Evolutionary conservation across 129 eudicot genomes (phyloP).

Genomic region (Lactuca sativa): DNA sequence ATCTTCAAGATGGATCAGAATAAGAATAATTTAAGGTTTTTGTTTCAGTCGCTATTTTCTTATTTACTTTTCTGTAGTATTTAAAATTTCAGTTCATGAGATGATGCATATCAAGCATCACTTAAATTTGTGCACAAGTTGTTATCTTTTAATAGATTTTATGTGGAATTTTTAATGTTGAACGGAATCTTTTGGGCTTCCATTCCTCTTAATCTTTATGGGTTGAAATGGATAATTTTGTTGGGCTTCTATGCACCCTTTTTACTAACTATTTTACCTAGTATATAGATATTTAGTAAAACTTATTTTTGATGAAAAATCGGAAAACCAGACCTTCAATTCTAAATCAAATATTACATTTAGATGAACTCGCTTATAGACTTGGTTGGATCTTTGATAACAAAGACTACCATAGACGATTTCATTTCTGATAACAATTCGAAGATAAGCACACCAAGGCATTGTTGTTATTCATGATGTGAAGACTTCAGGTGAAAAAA

Average conservation of each 20-base stretch:
- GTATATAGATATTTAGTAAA: no score
- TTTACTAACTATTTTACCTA: background rate
- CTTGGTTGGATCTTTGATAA: no score
- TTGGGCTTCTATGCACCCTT: background rate
- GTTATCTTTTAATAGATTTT: slow-evolving; percentile 22
- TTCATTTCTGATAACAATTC: no score
- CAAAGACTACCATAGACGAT: no score
- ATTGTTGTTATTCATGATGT: no score
- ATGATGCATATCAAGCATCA: slow-evolving; percentile 24
- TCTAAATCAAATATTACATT: no score
- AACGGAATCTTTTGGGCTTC: slow-evolving; percentile 19
- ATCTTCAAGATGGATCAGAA: slow-evolving; percentile 25
- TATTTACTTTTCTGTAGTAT: background rate
- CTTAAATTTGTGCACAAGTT: slow-evolving; percentile 27
- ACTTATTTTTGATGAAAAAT: no score
- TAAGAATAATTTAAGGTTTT: slow-evolving; percentile 31
- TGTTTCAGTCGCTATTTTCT: slow-evolving; percentile 8
- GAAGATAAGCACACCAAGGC: no score
- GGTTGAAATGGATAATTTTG: background rate
- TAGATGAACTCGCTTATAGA: no score
- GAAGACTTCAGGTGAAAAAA: no score
- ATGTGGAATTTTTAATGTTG: slow-evolving; percentile 11
- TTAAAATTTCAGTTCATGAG: slow-evolving; percentile 3
- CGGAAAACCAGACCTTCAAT: no score
- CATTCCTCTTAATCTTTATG: background rate